These are phyloP conservation scores for Daldinia concentrica DNA, from an alignment of 495 filamentous ascomycete species.

Conservation along the genomic window DNA sequence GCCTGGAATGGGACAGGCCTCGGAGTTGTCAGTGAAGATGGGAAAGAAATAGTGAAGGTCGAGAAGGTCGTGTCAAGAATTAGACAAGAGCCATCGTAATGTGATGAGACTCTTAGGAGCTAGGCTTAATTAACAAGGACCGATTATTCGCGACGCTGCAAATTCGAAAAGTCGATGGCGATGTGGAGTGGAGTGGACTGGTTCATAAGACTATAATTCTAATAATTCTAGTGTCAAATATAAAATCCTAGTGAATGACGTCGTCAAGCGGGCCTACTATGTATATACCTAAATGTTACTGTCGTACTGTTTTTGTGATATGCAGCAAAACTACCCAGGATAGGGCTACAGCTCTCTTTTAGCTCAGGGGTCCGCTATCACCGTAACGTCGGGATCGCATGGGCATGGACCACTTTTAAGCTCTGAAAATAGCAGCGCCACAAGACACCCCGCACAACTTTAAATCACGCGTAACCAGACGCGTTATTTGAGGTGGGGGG, in stretches of 20 bases:
- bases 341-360: neutral
- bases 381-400: slow-evolving; percentile 5
- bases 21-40: slow-evolving; percentile 19
- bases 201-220: neutral
- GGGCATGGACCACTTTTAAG: neutral
- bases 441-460: slow-evolving; percentile 3
- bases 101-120: slow-evolving; percentile 30
- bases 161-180: slow-evolving; percentile 13
- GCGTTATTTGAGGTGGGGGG: neutral
- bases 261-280: slow-evolving; percentile 12
- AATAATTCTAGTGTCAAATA: neutral
- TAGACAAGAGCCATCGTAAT: slow-evolving; percentile 24
- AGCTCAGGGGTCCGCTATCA: slow-evolving; percentile 9
- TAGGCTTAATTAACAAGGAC: slow-evolving; percentile 41
- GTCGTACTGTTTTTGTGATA: slow-evolving; percentile 23
- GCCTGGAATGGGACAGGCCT: slow-evolving; percentile 14
- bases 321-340: slow-evolving; percentile 5
- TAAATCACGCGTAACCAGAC: slow-evolving; percentile 1
- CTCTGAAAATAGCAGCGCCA: slow-evolving; percentile 1
- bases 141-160: slow-evolving; percentile 35
- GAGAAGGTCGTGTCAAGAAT: slow-evolving; percentile 30
- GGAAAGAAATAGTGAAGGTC: slow-evolving; percentile 25
- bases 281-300: slow-evolving; percentile 20
- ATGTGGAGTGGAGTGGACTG: neutral
- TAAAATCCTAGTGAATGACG: slow-evolving; percentile 8